Base-by-base conservation (phyloP, 2,329 filamentous ascomycete genomes). In the Fusarium heterosporum region DNA sequence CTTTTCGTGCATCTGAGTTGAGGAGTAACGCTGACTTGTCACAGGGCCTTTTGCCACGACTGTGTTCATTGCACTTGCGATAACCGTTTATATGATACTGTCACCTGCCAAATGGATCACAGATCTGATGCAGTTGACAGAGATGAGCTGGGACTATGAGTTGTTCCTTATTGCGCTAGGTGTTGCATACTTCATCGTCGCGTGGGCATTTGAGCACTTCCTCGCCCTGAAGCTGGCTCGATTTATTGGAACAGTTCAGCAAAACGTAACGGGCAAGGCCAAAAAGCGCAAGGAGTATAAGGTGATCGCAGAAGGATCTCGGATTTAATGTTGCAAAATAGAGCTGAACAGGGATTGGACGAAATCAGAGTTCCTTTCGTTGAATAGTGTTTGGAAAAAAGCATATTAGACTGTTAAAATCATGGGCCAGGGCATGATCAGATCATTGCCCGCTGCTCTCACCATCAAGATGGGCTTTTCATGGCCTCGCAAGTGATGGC, bases 281-380 rank as follows among this genome's bases (percentile, higher is more conserved):
- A 97, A 97, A 82, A 88, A 90, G 79, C 86, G 93, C 67, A 97
- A 97, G 79, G 83, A 89, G 80, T 97, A 97, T 76, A 98, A 98
- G 80, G 72, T 93, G 19, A 89, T 97, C 29, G 75, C 85, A 48
- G 91, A 96, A 74, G 82, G 87, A 25, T 75, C 76, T 42, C 69
- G 72, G 38, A 61, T 68, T 16, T 69, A 64, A 48, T 29, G 29
- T 11, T 5, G 30, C 6, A 32, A 47, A 41, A 11, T 28, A 17
- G 5, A 39, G 22, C 43, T 42, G 36, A 10, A n/a, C 29, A 49
- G 25, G 22, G 8, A 46, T 39, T 17, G n/a, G 22, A 29, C 28
- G 38, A 40, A 28, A 14, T 19, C 17, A 19, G 39, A 26, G 16
- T n/a, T 49, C 29, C 11, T 30, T n/a, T 22, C 29, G 4, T 8